These are phyloP conservation scores for Auricularia heimuer DNA, from an alignment of 768 basidiomycete genomes.

Conservation along the genomic window DNA sequence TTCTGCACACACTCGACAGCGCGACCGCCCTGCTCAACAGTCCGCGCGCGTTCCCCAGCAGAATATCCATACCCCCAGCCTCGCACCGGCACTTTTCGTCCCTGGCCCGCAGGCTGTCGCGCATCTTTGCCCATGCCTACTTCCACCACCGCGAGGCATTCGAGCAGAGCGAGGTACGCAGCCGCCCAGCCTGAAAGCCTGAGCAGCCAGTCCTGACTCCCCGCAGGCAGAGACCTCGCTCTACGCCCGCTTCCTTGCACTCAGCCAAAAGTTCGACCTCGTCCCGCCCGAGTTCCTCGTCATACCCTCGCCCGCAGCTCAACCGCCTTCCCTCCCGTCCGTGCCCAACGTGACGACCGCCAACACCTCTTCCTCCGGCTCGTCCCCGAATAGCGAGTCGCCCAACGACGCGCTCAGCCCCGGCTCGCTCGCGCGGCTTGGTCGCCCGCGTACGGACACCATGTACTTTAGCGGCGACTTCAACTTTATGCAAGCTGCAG, in stretches of 20 bases:
- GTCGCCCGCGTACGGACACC: conserved; percentile 58
- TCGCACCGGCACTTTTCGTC: conserved; percentile 86
- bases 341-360: not conserved
- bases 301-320: conserved; percentile 35
- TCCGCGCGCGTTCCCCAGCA: conserved; percentile 74
- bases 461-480: conserved; percentile 54
- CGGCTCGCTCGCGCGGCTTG: conserved; percentile 12
- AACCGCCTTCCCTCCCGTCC: not conserved
- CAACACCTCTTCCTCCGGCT: not conserved
- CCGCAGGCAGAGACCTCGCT: conserved; percentile 66
- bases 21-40: conserved; percentile 89
- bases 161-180: conserved; percentile 58
- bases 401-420: not conserved
- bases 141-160: conserved; percentile 90
- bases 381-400: not conserved
- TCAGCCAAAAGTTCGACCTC: conserved; percentile 70
- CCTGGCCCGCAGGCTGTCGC: conserved; percentile 80
- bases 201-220: conserved; percentile 5
- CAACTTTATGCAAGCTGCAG: conserved; percentile 24
- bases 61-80: conserved; percentile 69
- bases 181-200: not conserved
- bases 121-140: conserved; percentile 95
- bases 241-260: conserved; percentile 80
- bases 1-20: conserved; percentile 84
- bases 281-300: conserved; percentile 79